Base-by-base conservation (phyloP, 176 grass and related monocot species). In the Coix lacrymajobi region DNA sequence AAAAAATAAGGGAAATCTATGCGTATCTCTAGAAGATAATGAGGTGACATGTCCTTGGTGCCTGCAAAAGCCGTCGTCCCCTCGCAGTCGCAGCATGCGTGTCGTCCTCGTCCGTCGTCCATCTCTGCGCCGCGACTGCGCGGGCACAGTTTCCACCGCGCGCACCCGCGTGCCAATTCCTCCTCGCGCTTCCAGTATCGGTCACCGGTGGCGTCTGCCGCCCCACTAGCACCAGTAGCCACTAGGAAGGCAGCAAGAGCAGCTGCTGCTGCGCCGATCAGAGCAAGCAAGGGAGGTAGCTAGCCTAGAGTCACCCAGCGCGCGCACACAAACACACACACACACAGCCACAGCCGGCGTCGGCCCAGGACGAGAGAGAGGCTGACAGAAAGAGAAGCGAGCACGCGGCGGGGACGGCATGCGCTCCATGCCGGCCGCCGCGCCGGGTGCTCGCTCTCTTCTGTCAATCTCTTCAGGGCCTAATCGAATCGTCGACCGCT, bases 401-500 rank as follows among this genome's bases (percentile, higher is more conserved):
- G 75, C 81, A 88, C 86, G 75, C 68, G 86, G 58, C 67, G 46
- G 80, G 75, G 68, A 7, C 67, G 81, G 67, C 75, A 44, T 65
- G 4, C 16, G 38, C 26, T 3, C 22, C 56, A 78, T 73, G 86
- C 75, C 73, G 66, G 8, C 56, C 75, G 46, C 81, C 75, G 75
- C 60, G 81, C 75, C 86, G 75, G 64, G 86, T 84, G 86, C 86
- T 88, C 86, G 25, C 86, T 88, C 86, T 88, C 86, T 88, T 84
- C 81, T 84, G 81, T 88, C 81, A 88, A 79, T 74, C 75, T 79
- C 86, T 31, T 19, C 44, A 3, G 30, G 30, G 45, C 44, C 72
- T 60, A 60, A 60, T 60, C 56, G n/a, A n/a, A n/a, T n/a, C n/a
- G n/a, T n/a, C n/a, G 8, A 60, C 52, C 52, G 52, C 52, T 57